phyloP scores from a whole-genome alignment of 1,139 yeast species.

The Pichia cactophila region DNA sequence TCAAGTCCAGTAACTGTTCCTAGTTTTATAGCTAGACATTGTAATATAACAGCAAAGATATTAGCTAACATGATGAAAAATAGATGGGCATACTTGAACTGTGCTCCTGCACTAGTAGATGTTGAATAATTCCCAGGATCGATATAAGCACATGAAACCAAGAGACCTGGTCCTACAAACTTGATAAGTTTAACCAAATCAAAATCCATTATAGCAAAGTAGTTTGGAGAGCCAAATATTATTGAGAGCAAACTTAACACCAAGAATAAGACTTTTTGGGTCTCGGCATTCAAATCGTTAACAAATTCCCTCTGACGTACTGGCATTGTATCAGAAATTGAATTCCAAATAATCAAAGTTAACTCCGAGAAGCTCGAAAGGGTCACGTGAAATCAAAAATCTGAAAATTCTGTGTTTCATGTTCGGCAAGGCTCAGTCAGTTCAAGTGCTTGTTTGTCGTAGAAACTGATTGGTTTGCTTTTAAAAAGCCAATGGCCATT shows the following conservation, averaged over 20 bases:
- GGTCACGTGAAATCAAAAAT: neutral
- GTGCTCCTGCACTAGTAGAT: conserved; percentile 73
- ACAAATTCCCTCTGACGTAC: no score
- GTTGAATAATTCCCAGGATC: conserved; percentile 81
- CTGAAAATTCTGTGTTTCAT: no score
- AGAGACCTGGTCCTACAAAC: conserved; percentile 73
- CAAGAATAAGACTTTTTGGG: no score
- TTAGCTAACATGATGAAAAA: conserved; percentile 60
- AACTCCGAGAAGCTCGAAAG: neutral
- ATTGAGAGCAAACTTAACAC: no score
- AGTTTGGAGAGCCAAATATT: neutral
- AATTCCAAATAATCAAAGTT: no score
- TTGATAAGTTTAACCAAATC: conserved; percentile 39
- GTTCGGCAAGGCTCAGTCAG: neutral
- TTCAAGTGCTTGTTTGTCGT: no score
- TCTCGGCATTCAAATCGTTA: no score
- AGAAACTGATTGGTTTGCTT: no score
- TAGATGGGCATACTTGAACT: conserved; percentile 56
- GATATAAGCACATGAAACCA: conserved; percentile 73
- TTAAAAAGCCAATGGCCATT: conserved; percentile 18
- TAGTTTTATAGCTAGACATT: conserved; percentile 62
- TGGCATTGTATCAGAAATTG: no score
- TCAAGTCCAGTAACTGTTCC: conserved; percentile 77
- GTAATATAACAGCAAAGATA: conserved; percentile 63
- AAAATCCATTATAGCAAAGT: neutral